Conservation (phyloP, 148 eudicot genomes). For the Camellia sinensis region DNA sequence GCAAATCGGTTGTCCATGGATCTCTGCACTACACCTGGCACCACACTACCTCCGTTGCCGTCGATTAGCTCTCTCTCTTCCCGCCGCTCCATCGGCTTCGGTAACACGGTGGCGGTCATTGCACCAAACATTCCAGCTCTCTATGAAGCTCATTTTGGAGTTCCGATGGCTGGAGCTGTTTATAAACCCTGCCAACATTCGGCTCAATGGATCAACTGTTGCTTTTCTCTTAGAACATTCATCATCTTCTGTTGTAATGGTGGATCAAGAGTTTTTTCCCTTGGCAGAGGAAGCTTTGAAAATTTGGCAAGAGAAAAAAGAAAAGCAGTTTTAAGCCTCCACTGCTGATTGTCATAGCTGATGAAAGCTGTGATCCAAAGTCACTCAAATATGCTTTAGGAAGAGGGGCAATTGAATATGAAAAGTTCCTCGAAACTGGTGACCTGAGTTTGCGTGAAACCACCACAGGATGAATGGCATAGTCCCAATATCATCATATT, state of each 20-base stretch:
- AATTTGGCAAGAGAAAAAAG: conserved; percentile 48
- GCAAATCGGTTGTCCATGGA: conserved; percentile 65
- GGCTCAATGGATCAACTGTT: conserved; percentile 76
- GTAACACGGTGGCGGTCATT: conserved; percentile 83
- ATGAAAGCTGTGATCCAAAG: conserved; percentile 69
- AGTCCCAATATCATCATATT: too few relatives aligned
- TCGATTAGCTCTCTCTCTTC: conserved; percentile 75
- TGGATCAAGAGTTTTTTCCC: conserved; percentile 85
- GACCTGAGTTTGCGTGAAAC: conserved; percentile 73
- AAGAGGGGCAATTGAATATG: conserved; percentile 78
- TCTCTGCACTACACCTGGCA: conserved; percentile 61
- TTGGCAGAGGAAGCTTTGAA: conserved; percentile 79
- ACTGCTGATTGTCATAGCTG: conserved; percentile 71
- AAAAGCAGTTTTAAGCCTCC: conserved; percentile 60
- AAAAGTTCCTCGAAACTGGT: conserved; percentile 72
- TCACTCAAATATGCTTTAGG: conserved; percentile 59
- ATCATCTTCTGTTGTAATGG: conserved; percentile 60
- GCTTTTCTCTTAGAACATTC: conserved; percentile 87
- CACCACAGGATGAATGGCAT: conserved; percentile 97
- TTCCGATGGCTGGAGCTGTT: conserved; percentile 98
- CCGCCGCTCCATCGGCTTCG: conserved; percentile 47
- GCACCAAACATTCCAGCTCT: conserved; percentile 90
- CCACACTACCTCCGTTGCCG: conserved; percentile 85
- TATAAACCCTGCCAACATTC: conserved; percentile 76
- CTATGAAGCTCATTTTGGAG: conserved; percentile 94